Evolutionary conservation across 495 filamentous ascomycete species (phyloP).

Genomic region (Cudoniella acicularis): DNA sequence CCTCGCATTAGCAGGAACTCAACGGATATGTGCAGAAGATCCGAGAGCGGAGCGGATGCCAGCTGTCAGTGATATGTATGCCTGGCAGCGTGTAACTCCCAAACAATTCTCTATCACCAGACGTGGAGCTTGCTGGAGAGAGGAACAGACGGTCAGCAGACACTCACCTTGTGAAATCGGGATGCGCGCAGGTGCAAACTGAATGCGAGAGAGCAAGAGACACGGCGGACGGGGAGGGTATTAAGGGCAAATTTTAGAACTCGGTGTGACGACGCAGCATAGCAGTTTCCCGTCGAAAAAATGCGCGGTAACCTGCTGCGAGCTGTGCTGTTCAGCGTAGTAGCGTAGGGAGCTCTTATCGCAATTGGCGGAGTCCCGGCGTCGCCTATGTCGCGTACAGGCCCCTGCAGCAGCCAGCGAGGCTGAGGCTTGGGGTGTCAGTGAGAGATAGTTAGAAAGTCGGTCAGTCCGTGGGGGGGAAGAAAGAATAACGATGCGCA

Average conservation of each 20-base stretch:
- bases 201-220: no score
- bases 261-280: no score
- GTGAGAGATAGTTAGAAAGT: no score
- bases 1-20: background rate
- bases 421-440: background rate
- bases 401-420: background rate
- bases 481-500: no score
- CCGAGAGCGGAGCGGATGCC: background rate
- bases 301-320: background rate
- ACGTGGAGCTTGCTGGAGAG: background rate
- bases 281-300: no score
- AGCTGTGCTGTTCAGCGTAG: background rate
- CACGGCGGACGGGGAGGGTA: no score
- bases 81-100: background rate
- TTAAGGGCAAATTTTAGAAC: background rate
- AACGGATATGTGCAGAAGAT: background rate
- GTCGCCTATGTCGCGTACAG: background rate
- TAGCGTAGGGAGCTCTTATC: no score
- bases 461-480: no score
- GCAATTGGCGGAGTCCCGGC: background rate
- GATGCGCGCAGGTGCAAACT: no score
- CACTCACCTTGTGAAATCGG: no score
- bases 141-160: background rate
- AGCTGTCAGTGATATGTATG: slow-evolving; percentile 3
- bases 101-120: slow-evolving; percentile 1